Conservation (phyloP, 2,329 filamentous ascomycete genomes). For the Diaporthe sp. region DNA sequence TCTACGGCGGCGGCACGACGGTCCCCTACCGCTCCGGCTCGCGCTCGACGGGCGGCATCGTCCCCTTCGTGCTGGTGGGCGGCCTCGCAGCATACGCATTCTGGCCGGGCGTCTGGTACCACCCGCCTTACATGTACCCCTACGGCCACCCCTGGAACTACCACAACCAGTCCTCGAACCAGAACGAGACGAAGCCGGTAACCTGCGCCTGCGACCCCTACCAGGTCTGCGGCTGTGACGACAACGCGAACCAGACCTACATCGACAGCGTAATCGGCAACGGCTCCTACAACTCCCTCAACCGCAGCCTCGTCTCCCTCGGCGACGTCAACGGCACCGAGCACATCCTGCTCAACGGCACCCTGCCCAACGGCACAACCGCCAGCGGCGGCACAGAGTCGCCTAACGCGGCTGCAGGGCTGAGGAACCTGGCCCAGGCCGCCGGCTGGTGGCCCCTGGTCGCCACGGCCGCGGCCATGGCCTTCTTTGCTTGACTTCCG, state of each 20-base stretch:
- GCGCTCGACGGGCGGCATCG: constrained; percentile 63
- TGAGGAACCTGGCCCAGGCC: constrained; percentile 53
- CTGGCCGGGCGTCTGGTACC: constrained; percentile 77
- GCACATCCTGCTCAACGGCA: constrained; percentile 82
- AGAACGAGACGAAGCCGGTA: constrained; percentile 73
- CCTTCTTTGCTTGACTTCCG: constrained; percentile 56
- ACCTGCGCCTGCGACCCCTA: constrained; percentile 72
- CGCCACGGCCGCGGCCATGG: constrained; percentile 59
- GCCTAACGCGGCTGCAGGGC: constrained; percentile 52
- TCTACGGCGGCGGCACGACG: constrained; percentile 76
- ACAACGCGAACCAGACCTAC: constrained; percentile 72
- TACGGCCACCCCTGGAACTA: constrained; percentile 65
- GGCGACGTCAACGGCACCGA: constrained; percentile 73
- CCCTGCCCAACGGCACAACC: constrained; percentile 77
- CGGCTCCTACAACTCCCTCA: constrained; percentile 70
- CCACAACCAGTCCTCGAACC: constrained; percentile 64
- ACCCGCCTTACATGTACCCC: constrained; percentile 73
- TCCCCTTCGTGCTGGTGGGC: constrained; percentile 65
- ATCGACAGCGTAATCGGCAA: constrained; percentile 75
- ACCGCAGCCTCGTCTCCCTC: constrained; percentile 74
- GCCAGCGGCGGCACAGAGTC: constrained; percentile 60
- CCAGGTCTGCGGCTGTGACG: constrained; percentile 76
- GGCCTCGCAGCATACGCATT: constrained; percentile 62
- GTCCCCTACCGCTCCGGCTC: constrained; percentile 73
- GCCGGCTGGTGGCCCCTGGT: constrained; percentile 66